Base-by-base conservation (phyloP, 2,329 filamentous ascomycete genomes). In the Podosphaera aphanis region DNA sequence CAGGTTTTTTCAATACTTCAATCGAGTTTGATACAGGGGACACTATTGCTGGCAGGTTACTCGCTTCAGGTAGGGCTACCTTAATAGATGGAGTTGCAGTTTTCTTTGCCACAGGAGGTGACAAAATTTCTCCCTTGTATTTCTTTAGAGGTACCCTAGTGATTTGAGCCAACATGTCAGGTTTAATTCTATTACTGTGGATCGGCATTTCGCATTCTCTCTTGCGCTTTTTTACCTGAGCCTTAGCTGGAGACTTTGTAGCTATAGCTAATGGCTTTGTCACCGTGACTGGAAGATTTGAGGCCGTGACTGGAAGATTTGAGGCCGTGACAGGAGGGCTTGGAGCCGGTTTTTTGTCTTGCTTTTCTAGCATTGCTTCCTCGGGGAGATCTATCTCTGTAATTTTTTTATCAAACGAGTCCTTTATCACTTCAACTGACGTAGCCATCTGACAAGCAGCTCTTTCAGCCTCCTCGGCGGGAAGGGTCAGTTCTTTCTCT, bases 401-500 rank as follows among this genome's bases (percentile, higher is more conserved):
- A 33, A 31, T 43, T 31, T 43, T 43, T 25, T 48, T 46, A 20
- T 46, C 47, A 57, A 63, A 53, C 50, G 63, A 48, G 52, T 57
- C 62, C 48, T 68, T 62, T 50, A 69, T 61, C 21, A 63, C 59
- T 45, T 66, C 63, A 21, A 66, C 68, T 47, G 64, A 61, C 52
- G 68, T 64, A 7, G 62, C 61, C 62, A 72, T 66, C 55, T 70
- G 71, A 15, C 67, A 63, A 15, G 66, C 68, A 7, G 70, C 70
- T 52, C 71, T 68, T 55, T 73, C 70, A 15, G 73, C 74, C 55
- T 77, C 74, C 50, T 77, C 71, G 1, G 71, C 73, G 1, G 74
- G 74, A 52, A 69, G 64, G 11, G 71, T 73, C 51, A 76, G 61
- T 5, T 73, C 71, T 59, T 82, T 83, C 2, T 81, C 76, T 5